Base-by-base conservation (phyloP, 352 stramenopile species). In the Globisporangium abappressorium region DNA sequence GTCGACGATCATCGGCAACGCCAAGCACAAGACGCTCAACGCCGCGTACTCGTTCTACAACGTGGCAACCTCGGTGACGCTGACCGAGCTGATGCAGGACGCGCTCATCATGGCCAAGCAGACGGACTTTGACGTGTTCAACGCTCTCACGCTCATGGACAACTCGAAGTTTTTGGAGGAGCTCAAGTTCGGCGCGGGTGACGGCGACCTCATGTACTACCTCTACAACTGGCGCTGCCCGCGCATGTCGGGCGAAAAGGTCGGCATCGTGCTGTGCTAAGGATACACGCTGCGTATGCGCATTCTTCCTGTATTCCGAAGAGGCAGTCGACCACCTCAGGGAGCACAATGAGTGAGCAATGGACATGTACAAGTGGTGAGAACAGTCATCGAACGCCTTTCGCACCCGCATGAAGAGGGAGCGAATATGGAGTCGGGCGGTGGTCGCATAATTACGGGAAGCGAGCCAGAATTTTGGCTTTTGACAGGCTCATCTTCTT, bases 11-110 rank as follows among this genome's bases (percentile, higher is more conserved):
- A 92, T 99, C 38, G 89, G 93, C 56, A 87, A 99, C 77, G 71
- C 87, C 34, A 98, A 98, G 79, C 91, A 99, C 82, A 85, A 90
- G 43, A 97, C 88, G 53, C 86, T 99, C n/a, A 90, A 93, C 75
- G 98, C 98, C 1, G 97, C 94, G n/a, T 99, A 99, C 80, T 98
- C 92, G 62, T 99, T 98, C 71, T 99, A 99, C 85, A 99, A 99
- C 70, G 82, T 92, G 57, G 85, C 84, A 34, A 93, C 76, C 18
- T 86, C 81, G 14, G 75, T 92, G 66, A 56, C 77, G 51, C 76
- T 93, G 14, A 64, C 65, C 26, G 38, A 85, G 62, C 70, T 94
- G 56, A 91, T 94, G 85, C 79, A 92, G 60, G 82, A 92, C 70
- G 72, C 76, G 46, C 77, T 92, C 38, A 71, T 91, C 54, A 80